These are phyloP conservation scores for Aspergillus sclerotiicarbonarius DNA, from an alignment of 495 filamentous ascomycete genomes.

Conservation along the genomic window DNA sequence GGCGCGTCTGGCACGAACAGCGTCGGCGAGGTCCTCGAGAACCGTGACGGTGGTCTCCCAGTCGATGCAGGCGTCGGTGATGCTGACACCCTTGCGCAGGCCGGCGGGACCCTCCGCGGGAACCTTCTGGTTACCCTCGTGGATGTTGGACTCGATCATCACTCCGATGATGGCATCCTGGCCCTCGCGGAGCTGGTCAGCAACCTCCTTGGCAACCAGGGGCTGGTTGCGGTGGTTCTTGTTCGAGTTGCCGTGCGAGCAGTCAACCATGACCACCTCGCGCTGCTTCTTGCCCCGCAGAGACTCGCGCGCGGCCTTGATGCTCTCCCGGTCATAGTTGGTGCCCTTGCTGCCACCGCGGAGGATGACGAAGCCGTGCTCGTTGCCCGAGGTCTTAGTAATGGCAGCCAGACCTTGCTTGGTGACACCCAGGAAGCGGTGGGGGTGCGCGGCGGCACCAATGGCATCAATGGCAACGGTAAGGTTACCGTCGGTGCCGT, in stretches of 20 bases:
- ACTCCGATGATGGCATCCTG: conserved; percentile 89
- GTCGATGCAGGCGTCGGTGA: conserved; percentile 96
- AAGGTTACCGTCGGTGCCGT: conserved; percentile 94
- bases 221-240: conserved; percentile 84
- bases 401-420: conserved; percentile 97
- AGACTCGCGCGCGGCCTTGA: conserved; percentile 74
- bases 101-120: conserved; percentile 74
- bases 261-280: conserved; percentile 95
- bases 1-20: conserved; percentile 71
- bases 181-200: conserved; percentile 81
- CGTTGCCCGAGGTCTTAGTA: conserved; percentile 86
- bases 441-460: conserved; percentile 82
- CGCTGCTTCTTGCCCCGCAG: conserved; percentile 81
- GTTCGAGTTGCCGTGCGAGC: conserved; percentile 77
- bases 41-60: conserved; percentile 87
- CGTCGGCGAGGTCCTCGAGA: conserved; percentile 81
- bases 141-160: conserved; percentile 98
- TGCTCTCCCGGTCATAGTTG: conserved; percentile 86
- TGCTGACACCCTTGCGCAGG: conserved; percentile 89
- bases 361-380: conserved; percentile 95
- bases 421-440: conserved; percentile 99
- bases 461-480: conserved; percentile 96
- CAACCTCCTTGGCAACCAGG: conserved; percentile 77
- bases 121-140: conserved; percentile 93
- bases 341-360: conserved; percentile 90